Evolutionary conservation across 306 rosid genomes (phyloP).

Genomic region (Pterocarpus macrocarpus): DNA sequence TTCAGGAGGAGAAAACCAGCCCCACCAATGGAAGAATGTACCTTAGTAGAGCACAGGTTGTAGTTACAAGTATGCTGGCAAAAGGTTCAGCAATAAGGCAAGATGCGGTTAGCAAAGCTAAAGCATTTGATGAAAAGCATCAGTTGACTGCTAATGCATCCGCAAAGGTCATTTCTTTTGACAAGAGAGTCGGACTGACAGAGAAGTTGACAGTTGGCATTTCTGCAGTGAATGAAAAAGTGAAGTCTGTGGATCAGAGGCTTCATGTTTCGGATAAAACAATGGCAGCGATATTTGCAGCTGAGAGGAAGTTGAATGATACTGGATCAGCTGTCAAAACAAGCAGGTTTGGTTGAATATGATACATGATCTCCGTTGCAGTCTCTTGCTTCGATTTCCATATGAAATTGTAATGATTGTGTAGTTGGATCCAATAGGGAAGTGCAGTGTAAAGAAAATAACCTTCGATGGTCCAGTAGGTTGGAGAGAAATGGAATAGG

Average conservation of each 20-base stretch:
- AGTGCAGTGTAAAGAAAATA: not conserved
- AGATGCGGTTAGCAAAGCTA: constrained; percentile 91
- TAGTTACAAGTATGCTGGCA: constrained; percentile 73
- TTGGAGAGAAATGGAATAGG: constrained; percentile 22
- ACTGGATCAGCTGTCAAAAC: constrained; percentile 97
- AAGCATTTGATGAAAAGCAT: constrained; percentile 98
- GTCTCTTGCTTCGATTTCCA: not conserved
- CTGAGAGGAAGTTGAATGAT: constrained; percentile 85
- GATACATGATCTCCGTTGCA: constrained; percentile 33
- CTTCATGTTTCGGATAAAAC: constrained; percentile 94
- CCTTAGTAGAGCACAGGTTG: constrained; percentile 83
- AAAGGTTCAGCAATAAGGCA: constrained; percentile 89
- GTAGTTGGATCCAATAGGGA: constrained; percentile 9
- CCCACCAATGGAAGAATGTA: constrained; percentile 69
- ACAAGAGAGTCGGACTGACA: constrained; percentile 80
- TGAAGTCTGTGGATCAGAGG: constrained; percentile 84
- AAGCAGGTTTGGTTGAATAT: constrained; percentile 72
- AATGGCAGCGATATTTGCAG: constrained; percentile 91
- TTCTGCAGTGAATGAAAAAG: constrained; percentile 89
- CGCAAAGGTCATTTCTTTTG: constrained; percentile 83
- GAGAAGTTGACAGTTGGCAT: constrained; percentile 87
- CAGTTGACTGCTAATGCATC: constrained; percentile 85
- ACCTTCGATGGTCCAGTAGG: not conserved
- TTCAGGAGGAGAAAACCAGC: constrained; percentile 59
- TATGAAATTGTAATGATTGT: not conserved